Evolutionary conservation across 208 protist species (phyloP).

Genomic region (Naegleria lovaniensis): DNA sequence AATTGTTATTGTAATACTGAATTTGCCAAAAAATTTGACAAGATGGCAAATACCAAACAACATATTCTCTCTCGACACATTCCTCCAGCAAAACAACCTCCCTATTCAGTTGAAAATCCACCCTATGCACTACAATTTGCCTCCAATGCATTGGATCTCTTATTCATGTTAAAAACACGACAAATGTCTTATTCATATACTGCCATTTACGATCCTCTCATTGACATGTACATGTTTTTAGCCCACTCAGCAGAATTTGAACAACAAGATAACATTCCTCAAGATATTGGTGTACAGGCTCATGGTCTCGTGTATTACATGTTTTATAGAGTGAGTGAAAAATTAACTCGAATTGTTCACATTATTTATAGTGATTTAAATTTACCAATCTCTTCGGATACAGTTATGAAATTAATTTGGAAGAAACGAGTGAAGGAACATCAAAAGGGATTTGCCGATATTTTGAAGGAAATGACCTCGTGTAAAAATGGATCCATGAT

Average conservation of each 20-base stretch:
- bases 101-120: background rate
- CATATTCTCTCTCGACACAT: background rate
- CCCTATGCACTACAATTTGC: background rate
- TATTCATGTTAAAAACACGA: background rate
- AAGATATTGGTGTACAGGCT: background rate
- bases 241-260: background rate
- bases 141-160: no score
- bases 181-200: background rate
- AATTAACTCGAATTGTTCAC: background rate
- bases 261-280: background rate
- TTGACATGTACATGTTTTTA: background rate
- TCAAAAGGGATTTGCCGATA: background rate
- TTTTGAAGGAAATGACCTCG: background rate
- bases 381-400: background rate
- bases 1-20: background rate
- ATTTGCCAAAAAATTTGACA: background rate
- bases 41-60: background rate
- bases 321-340: background rate
- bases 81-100: background rate
- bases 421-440: background rate
- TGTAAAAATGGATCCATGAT: background rate
- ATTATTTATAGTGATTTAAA: background rate
- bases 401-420: background rate
- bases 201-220: background rate
- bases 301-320: background rate